Evolutionary conservation across 2,329 filamentous ascomycete genomes (phyloP), one percentile per base, ranked within the genome.

Genomic region (Aspergillus piperis): DNA sequence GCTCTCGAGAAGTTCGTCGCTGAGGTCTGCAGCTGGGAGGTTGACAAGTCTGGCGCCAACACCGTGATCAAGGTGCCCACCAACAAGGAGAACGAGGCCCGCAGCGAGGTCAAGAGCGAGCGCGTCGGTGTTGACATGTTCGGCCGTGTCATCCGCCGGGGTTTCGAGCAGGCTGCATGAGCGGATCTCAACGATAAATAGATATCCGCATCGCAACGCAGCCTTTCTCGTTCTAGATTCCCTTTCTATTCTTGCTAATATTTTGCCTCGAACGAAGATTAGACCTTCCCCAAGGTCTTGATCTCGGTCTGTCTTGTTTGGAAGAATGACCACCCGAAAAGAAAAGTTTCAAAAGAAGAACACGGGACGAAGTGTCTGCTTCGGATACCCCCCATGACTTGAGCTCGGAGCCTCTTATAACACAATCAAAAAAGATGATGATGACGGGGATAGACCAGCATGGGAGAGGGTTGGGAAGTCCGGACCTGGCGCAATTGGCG

Each of bases 21-120:
- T 59, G 91, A 94, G 75, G 90, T 94, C 10, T 95, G 90, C 73
- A 91, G 90, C 66, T 99, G 94, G 92, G 86, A 85, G 70, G 84
- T 97, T 44, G 89, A 91, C 62, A 86, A 82, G 57, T 60, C 64
- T 38, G 69, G 66, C 53, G 62, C 65, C 21, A 61, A 61, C 42
- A 62, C 66, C n/a, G 73, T 81, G 47, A 88, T 97, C 64, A 86
- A 86, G 76, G 86, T 99, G 59, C 95, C 95, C 58, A 83, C 89
- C 72, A 99, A 99, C 82, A 91, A 95, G 74, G 95, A 99, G 80
- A 97, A 97, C 77, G 94, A 98, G 86, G 95, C 92, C 48, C 92
- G 96, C 83, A 95, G 95, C 78, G 90, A 92, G 42, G 90, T 97
- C 77, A 96, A 97, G 72, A 87, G 93, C 71, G 95, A 99, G 83